A percentile compares a stretch with the other conserved stretches of the same genome.
Conservation (phyloP, 352 stramenopile species). For the Globisporangium barbulae region DNA sequence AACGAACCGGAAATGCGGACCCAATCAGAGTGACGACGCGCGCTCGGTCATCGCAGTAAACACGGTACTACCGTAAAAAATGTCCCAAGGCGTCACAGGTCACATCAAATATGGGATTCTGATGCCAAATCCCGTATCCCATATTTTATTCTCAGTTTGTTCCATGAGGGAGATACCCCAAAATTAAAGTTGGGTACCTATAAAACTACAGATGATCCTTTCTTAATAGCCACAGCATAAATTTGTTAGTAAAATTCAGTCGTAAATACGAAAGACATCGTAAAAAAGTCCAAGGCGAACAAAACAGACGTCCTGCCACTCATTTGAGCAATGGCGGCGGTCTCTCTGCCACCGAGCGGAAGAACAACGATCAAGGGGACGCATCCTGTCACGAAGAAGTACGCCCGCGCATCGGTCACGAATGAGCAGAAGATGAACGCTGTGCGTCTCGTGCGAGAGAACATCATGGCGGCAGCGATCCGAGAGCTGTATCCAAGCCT, state of each 20-base stretch:
- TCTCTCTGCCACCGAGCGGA: too few relatives aligned
- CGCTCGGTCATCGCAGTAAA: conserved; percentile 11
- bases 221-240: not conserved
- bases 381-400: not conserved
- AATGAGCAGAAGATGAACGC: not conserved
- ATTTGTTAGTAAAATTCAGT: not conserved
- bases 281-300: too few relatives aligned
- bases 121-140: too few relatives aligned
- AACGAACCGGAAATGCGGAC: conserved; percentile 6
- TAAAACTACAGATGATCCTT: not conserved
- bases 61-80: too few relatives aligned
- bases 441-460: not conserved
- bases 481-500: not conserved
- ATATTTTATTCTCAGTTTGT: too few relatives aligned
- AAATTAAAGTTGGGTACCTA: too few relatives aligned
- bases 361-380: too few relatives aligned
- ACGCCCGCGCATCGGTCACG: not conserved
- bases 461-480: not conserved
- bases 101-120: too few relatives aligned
- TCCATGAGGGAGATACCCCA: too few relatives aligned
- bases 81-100: too few relatives aligned
- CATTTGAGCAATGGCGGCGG: not conserved
- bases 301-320: not conserved
- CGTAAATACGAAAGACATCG: not conserved
- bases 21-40: conserved; percentile 29